Base-by-base conservation (phyloP, 441 rosid species). In the Arabidopsis lyrata region DNA sequence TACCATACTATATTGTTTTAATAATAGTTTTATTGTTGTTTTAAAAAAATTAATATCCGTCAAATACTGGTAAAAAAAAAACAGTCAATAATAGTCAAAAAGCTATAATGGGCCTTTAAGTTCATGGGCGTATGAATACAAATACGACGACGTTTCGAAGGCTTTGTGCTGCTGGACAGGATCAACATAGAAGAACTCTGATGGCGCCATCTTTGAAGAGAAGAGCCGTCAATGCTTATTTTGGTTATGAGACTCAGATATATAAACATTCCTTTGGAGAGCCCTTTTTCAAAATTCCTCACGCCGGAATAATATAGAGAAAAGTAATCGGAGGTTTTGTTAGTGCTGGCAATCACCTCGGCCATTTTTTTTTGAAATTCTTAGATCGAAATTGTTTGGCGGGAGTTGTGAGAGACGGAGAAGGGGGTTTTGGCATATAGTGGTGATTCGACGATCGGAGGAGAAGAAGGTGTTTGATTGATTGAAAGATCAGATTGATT, bases 131-230 rank as follows among this genome's bases (percentile, higher is more conserved):
- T 12, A 63, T 53, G 15, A 34, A 34, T 8, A 10, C 1, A 0
- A 44, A 16, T 4, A 3, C 58, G 65, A 47, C 29, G 20, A 0
- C 69, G 59, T 63, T 45, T 62, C 0, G 4, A 45, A 0, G 24
- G 57, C 27, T 22, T 65, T 34, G 39, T 42, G 62, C 6, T 64
- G 66, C 6, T 64, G 66, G 73, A 64, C 49, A 12, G 18, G 64
- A 27, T 49, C 50, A 13, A 42, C 16, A 42, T 14, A 27, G 64
- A 42, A 27, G 64, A 44, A 45, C 49, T 20, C 18, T 4, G 73
- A 60, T 66, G 73, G 78, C 73, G 78, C 78, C 78, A 75, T 42
- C 74, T 75, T 75, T 68, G 39, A 42, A 68, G 74, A 62, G 39
- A 42, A 68, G 74, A 62, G 50, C 63, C 11, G 64, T 56, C 20